These are phyloP conservation scores for Diphasiastrum complanatum DNA, from an alignment of 83 land plant species.

Conservation along the genomic window DNA sequence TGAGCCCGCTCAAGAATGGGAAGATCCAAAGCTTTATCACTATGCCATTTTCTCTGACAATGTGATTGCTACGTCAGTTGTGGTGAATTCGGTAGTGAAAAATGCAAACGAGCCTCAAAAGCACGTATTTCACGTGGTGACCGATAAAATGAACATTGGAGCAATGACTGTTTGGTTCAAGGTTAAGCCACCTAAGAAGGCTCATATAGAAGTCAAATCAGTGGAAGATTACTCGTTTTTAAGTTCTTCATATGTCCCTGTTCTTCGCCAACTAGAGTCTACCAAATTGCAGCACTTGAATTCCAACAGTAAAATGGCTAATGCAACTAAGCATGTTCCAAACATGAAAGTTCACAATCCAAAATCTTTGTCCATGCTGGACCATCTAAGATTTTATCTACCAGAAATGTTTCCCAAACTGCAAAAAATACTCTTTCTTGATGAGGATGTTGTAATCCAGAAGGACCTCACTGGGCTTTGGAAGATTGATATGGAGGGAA, in stretches of 20 bases:
- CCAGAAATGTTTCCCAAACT: conserved; percentile 72
- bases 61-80: conserved; percentile 66
- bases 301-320: conserved; percentile 56
- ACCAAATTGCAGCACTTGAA: conserved; percentile 54
- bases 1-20: conserved; percentile 27
- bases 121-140: conserved; percentile 68
- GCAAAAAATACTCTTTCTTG: conserved; percentile 55
- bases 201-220: conserved; percentile 57
- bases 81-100: conserved; percentile 58
- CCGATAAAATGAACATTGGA: conserved; percentile 61
- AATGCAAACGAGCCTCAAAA: conserved; percentile 54
- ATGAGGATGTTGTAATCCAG: conserved; percentile 71
- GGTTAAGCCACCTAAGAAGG: conserved; percentile 40
- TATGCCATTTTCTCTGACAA: conserved; percentile 71
- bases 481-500: conserved; percentile 66
- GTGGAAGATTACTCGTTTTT: conserved; percentile 58
- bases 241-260: conserved; percentile 60
- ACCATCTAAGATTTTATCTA: conserved; percentile 57
- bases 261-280: conserved; percentile 52
- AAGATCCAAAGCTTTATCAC: conserved; percentile 53
- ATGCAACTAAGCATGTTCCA: conserved; percentile 60
- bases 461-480: conserved; percentile 51
- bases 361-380: conserved; percentile 61
- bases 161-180: conserved; percentile 56
- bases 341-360: conserved; percentile 74